Conservation (phyloP, 177 flowering plant species). For the Telopea speciosissima region DNA sequence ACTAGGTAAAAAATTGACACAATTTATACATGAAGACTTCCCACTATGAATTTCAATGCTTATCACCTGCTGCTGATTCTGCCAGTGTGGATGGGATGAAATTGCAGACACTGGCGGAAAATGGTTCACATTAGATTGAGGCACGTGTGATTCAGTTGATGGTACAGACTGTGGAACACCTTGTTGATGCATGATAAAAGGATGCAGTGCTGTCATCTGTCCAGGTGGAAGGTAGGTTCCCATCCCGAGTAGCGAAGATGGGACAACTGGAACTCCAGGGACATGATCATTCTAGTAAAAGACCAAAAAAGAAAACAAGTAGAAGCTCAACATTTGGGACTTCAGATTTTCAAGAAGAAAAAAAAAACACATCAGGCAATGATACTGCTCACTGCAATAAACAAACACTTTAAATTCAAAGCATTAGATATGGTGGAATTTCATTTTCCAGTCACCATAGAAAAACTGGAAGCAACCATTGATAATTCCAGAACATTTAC, state of each 20-base stretch:
- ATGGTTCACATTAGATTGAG: slow-evolving; percentile 56
- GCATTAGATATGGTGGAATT: neutral
- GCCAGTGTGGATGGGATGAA: slow-evolving; percentile 65
- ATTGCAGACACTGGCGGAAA: slow-evolving; percentile 47
- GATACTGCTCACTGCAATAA: neutral
- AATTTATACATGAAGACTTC: neutral
- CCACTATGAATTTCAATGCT: neutral
- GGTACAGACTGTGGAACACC: slow-evolving; percentile 47
- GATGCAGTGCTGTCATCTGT: slow-evolving; percentile 70
- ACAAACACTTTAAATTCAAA: neutral
- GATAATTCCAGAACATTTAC: neutral
- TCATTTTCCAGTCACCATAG: neutral
- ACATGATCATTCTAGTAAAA: slow-evolving; percentile 46
- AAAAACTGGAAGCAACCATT: neutral
- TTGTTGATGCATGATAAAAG: slow-evolving; percentile 76
- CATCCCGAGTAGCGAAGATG: slow-evolving; percentile 61
- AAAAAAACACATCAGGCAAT: neutral
- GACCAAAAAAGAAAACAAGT: neutral
- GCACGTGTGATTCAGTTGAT: slow-evolving; percentile 32
- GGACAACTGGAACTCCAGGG: slow-evolving; percentile 52
- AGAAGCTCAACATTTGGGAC: no score
- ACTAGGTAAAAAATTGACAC: neutral
- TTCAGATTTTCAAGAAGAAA: no score
- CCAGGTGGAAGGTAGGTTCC: slow-evolving; percentile 70
- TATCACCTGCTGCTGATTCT: slow-evolving; percentile 69